phyloP scores from a whole-genome alignment of 139 green algal genomes.

The Desmodesmus armatus region DNA sequence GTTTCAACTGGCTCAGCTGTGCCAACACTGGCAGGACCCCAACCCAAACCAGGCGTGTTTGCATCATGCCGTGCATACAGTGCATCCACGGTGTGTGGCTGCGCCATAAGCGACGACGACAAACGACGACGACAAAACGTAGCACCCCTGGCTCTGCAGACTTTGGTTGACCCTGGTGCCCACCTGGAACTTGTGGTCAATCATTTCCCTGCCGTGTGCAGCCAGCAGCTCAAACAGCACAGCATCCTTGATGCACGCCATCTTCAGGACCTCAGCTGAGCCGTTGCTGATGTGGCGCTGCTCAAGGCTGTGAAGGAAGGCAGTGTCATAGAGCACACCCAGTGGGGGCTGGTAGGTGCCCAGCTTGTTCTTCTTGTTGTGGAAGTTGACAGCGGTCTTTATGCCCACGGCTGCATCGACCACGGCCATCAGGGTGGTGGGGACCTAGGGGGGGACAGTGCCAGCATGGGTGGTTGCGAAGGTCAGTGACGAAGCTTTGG shows the following conservation, averaged over 20 bases:
- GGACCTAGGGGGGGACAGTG: slow-evolving; percentile 48
- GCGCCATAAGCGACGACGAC: no score
- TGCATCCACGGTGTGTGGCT: no score
- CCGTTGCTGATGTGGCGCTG: slow-evolving; percentile 65
- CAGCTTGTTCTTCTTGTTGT: slow-evolving; percentile 70
- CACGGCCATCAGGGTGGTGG: slow-evolving; percentile 68
- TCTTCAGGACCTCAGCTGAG: slow-evolving; percentile 69
- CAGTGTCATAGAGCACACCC: slow-evolving; percentile 59
- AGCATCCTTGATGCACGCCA: slow-evolving; percentile 69
- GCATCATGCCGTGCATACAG: no score
- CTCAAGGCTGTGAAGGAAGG: slow-evolving; percentile 57
- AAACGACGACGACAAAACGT: no score
- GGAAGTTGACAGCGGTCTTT: slow-evolving; percentile 73
- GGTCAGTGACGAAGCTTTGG: no score
- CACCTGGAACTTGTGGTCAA: slow-evolving; percentile 60
- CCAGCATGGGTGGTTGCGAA: no score
- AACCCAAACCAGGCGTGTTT: no score
- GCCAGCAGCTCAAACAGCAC: slow-evolving; percentile 66
- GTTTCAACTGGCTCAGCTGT: no score
- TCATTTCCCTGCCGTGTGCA: slow-evolving; percentile 47
- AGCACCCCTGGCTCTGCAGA: no score
- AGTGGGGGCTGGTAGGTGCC: slow-evolving; percentile 68
- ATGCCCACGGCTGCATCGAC: slow-evolving; percentile 69
- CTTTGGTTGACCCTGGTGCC: background rate
- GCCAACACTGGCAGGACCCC: no score